A percentile compares a stretch with the other conserved stretches of the same genome.
Conservation (phyloP, 345 rosid genomes). For the Sisymbrium irio region DNA sequence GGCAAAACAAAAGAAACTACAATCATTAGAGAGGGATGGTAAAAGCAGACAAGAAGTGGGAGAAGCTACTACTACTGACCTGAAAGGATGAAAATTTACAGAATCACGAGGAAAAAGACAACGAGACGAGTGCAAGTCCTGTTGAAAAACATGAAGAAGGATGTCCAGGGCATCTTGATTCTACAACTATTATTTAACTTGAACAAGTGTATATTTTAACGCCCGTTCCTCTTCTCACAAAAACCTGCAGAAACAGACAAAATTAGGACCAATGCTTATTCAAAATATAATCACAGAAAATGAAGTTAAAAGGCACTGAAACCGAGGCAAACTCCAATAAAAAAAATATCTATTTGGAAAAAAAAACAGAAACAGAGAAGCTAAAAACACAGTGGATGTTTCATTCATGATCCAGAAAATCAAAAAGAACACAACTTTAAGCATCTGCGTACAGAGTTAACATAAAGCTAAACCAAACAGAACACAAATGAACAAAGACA, state of each 20-base stretch:
- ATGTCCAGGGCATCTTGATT: slow-evolving; percentile 75
- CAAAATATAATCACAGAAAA: background rate
- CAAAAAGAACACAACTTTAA: background rate
- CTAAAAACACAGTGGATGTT: background rate
- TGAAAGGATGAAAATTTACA: slow-evolving; percentile 48
- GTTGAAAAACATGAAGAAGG: slow-evolving; percentile 62
- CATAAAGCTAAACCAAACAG: slow-evolving; percentile 4
- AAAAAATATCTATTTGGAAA: background rate
- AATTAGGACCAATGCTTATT: background rate
- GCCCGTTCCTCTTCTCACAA: slow-evolving; percentile 10
- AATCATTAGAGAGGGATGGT: background rate
- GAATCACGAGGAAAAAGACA: slow-evolving; percentile 74
- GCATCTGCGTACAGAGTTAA: background rate
- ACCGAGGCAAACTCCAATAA: background rate
- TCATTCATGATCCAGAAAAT: background rate
- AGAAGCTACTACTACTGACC: slow-evolving; percentile 35
- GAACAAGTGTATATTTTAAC: background rate
- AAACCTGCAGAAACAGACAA: slow-evolving; percentile 35
- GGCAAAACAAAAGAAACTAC: background rate
- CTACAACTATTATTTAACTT: slow-evolving; percentile 28
- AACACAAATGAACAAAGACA: background rate
- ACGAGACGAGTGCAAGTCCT: slow-evolving; percentile 61
- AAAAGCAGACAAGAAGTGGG: background rate
- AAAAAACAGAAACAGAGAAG: background rate
- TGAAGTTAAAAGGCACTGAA: slow-evolving; percentile 1